Base-by-base conservation (phyloP, 768 basidiomycete genomes). In the Trametes maxima region DNA sequence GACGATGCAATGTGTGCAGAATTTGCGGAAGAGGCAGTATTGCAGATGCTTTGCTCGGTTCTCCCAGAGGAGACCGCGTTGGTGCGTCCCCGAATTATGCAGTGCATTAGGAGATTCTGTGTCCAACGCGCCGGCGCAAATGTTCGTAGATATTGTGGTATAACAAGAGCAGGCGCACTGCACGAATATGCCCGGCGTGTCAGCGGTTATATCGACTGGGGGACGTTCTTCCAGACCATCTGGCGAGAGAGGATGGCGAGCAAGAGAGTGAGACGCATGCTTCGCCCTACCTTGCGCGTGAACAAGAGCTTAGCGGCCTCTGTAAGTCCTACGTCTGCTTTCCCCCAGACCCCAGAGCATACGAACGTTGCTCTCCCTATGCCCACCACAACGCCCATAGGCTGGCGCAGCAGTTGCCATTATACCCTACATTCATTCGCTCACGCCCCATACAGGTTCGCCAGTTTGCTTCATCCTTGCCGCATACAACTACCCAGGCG, bases 121-220 rank as follows among this genome's bases (percentile, higher is more conserved):
- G 12, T 5, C 19, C 24, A 16, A 44, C 24, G 33, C 6, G 39
- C 44, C 39, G 44, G 0, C 37, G 17, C 17, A 22, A 13, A 49
- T 0, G 4, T 16, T 21, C 45, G 21, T 62, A 90, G 90, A 85
- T 89, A 11, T 66, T 92, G 13, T 93, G 90, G 90, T 92, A 93
- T 68, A 94, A 94, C 77, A 91, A 91, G 74, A 91, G 88, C 69
- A 82, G 92, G 2, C 72, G 80, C 5, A 81, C 78, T 11, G 82
- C 85, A 55, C 85, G 92, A 25, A 80, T 93, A 53, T 94, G 92
- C 67, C 91, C 92, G 2, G 82, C 89, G 0, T 94, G 92, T 68
- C 83, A 85, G 70, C 76, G 91, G 16, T 72, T 92, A 33, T 94
- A 92, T 69, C 78, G 76, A 5, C 73, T 92, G 0, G 89, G 89